phyloP scores from a whole-genome alignment of 352 stramenopile genomes.

The Phytophthora aleatoria region DNA sequence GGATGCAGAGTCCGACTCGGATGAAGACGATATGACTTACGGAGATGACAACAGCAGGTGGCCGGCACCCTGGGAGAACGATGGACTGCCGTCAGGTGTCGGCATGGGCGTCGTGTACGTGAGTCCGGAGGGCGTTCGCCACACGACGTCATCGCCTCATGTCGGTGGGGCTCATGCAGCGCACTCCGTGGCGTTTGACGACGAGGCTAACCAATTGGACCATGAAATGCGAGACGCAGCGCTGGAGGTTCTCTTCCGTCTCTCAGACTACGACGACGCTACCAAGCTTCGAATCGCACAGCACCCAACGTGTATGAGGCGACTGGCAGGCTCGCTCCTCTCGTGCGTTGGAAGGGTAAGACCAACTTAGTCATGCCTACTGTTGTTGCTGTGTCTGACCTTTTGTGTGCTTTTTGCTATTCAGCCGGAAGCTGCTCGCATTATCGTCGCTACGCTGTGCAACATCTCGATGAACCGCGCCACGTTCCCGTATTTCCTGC shows the following conservation, averaged over 20 bases:
- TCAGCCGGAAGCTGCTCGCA: conserved; percentile 75
- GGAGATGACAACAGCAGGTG: conserved; percentile 61
- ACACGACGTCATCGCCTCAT: conserved; percentile 38
- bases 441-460: conserved; percentile 68
- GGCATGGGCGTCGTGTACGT: conserved; percentile 85
- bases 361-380: not conserved
- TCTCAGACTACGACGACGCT: conserved; percentile 64
- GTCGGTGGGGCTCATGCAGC: conserved; percentile 33
- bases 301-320: conserved; percentile 66
- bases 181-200: conserved; percentile 32
- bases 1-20: conserved; percentile 48
- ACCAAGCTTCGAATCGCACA: conserved; percentile 74
- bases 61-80: conserved; percentile 80
- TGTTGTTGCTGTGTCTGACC: not conserved
- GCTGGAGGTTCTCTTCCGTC: conserved; percentile 74
- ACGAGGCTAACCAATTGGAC: conserved; percentile 54
- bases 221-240: conserved; percentile 79
- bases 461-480: conserved; percentile 81
- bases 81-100: conserved; percentile 64
- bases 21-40: conserved; percentile 62
- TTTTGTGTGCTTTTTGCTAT: not conserved
- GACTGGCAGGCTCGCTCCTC: conserved; percentile 50
- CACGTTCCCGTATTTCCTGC: conserved; percentile 78
- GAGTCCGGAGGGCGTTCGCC: conserved; percentile 66
- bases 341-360: conserved; percentile 77